Conservation (phyloP, 1,284 basidiomycete genomes). For the Fomitopsis palustris region DNA sequence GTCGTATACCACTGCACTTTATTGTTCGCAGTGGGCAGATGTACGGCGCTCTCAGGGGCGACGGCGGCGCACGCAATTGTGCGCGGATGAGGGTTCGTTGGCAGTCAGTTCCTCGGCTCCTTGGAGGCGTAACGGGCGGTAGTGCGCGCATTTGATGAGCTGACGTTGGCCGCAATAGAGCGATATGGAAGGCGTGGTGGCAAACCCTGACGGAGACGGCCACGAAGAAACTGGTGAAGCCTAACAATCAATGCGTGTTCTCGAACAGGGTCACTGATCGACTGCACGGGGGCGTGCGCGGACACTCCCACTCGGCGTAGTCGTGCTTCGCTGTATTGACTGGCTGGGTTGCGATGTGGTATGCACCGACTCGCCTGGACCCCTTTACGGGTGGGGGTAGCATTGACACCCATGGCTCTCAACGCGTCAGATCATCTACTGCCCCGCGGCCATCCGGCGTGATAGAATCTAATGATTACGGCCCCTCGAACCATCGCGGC, state of each 20-base stretch:
- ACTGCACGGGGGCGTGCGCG: neutral
- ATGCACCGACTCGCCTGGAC: neutral
- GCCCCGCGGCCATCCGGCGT: neutral
- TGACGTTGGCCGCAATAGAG: neutral
- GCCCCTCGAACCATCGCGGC: neutral
- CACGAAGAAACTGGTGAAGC: neutral
- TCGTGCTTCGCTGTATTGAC: neutral
- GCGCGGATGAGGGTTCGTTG: neutral
- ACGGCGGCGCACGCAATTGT: neutral
- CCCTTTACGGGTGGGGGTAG: slow-evolving; percentile 1
- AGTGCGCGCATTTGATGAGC: neutral
- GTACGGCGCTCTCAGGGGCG: neutral
- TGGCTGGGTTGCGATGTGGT: neutral
- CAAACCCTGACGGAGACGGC: neutral
- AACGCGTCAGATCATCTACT: neutral
- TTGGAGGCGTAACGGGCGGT: neutral
- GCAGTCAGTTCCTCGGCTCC: slow-evolving; percentile 1
- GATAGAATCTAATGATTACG: slow-evolving; percentile 5
- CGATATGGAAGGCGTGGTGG: neutral
- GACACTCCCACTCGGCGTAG: neutral
- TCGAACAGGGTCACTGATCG: neutral
- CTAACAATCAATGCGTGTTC: neutral
- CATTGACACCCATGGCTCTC: neutral
- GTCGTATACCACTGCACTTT: neutral
- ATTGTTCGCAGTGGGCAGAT: neutral